A percentile compares a stretch with the other conserved stretches of the same genome.
Evolutionary conservation across 768 basidiomycete species (phyloP).

Genomic region (Rhodotorula diobovata): DNA sequence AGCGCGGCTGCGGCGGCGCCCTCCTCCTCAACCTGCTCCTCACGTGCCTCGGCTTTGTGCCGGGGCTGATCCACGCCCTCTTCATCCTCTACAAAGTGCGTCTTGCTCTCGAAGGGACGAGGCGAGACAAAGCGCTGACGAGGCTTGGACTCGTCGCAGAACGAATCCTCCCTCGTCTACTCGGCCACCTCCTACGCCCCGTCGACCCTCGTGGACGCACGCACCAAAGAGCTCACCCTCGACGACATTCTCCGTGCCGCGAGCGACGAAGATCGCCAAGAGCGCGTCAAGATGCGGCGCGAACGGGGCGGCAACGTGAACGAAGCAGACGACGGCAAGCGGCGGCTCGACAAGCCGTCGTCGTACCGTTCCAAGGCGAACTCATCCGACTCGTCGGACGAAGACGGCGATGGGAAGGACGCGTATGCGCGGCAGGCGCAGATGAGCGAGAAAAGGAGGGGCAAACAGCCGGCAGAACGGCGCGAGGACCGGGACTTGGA

Average conservation of each 20-base stretch:
- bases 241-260: neutral
- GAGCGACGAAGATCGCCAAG: neutral
- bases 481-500: neutral
- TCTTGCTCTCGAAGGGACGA: neutral
- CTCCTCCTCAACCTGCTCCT: neutral
- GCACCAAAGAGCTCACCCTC: neutral
- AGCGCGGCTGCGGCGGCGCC: conserved; percentile 1
- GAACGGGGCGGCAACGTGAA: neutral
- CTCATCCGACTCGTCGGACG: neutral
- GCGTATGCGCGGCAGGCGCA: neutral
- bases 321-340: neutral
- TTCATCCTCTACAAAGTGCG: neutral
- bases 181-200: neutral
- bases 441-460: conserved; percentile 1
- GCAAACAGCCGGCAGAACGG: neutral
- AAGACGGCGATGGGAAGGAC: neutral
- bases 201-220: neutral
- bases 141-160: neutral
- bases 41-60: neutral
- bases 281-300: neutral
- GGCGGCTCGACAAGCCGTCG: neutral
- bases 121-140: too few species aligned
- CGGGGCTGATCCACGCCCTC: neutral
- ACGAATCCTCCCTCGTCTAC: neutral
- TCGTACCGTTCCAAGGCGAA: neutral